Conservation (phyloP, 2,329 filamentous ascomycete species). For the Mollisiaceae sp. region DNA sequence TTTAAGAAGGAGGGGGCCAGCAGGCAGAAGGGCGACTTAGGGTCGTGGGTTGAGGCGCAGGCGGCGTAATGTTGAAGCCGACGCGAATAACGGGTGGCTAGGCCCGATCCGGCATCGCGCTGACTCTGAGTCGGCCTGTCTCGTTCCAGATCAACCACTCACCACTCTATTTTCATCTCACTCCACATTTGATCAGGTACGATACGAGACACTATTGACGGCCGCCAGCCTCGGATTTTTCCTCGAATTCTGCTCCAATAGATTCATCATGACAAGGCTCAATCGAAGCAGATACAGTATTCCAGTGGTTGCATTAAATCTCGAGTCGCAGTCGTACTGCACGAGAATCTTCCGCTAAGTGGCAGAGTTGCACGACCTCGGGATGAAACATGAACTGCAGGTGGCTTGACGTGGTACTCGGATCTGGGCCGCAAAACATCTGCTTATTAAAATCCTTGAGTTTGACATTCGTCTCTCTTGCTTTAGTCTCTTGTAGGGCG, state of each 20-base stretch:
- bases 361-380: not conserved
- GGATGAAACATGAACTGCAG: not conserved
- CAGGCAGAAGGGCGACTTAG: slow-evolving; percentile 14
- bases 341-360: not conserved
- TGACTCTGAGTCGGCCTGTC: not conserved
- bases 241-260: not conserved
- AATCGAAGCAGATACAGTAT: not conserved
- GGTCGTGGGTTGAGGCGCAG: slow-evolving; percentile 11
- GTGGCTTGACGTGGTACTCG: no score
- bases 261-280: not conserved
- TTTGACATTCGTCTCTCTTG: no score
- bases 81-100: not conserved
- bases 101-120: not conserved
- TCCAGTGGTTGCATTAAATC: not conserved
- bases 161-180: not conserved
- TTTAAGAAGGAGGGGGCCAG: slow-evolving; percentile 11
- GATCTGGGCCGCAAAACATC: no score
- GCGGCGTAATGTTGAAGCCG: not conserved
- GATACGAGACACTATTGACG: not conserved
- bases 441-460: no score
- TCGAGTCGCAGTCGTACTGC: not conserved
- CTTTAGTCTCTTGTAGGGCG: no score
- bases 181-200: not conserved
- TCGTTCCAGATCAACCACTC: not conserved
- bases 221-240: not conserved